Evolutionary conservation across 2,329 filamentous ascomycete species (phyloP).

Genomic region (Nigrograna mackinnonii): DNA sequence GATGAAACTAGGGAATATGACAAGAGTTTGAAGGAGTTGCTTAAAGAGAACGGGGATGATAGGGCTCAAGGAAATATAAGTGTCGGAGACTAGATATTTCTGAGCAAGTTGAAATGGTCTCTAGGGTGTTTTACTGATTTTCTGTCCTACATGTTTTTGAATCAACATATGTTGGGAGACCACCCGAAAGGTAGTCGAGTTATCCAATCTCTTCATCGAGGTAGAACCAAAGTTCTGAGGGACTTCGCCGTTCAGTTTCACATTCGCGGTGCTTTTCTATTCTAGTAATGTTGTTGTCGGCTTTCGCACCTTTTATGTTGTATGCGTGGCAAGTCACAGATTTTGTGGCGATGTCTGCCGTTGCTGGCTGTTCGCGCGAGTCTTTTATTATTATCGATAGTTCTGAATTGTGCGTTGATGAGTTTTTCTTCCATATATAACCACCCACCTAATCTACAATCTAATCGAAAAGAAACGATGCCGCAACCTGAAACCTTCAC

Average conservation of each 20-base stretch:
- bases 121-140: constrained; percentile 78
- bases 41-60: constrained; percentile 68
- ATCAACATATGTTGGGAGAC: constrained; percentile 85
- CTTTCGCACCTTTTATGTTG: constrained; percentile 66
- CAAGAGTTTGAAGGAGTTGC: constrained; percentile 61
- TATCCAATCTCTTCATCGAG: constrained; percentile 84
- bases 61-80: constrained; percentile 85
- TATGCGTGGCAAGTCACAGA: constrained; percentile 53
- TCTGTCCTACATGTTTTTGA: constrained; percentile 80
- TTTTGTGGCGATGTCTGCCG: constrained; percentile 71
- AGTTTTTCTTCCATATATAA: too few relatives aligned
- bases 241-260: constrained; percentile 76
- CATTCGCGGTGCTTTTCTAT: constrained; percentile 65
- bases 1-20: constrained; percentile 26
- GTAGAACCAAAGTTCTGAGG: constrained; percentile 77
- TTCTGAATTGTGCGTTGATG: constrained; percentile 75
- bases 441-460: too few relatives aligned
- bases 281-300: constrained; percentile 66
- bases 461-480: too few relatives aligned
- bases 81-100: constrained; percentile 76
- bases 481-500: too few relatives aligned
- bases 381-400: constrained; percentile 71
- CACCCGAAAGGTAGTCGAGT: constrained; percentile 79
- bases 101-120: constrained; percentile 69
- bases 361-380: constrained; percentile 71